Base-by-base conservation (phyloP, 176 grass and related monocot genomes). In the Carex kokanica region DNA sequence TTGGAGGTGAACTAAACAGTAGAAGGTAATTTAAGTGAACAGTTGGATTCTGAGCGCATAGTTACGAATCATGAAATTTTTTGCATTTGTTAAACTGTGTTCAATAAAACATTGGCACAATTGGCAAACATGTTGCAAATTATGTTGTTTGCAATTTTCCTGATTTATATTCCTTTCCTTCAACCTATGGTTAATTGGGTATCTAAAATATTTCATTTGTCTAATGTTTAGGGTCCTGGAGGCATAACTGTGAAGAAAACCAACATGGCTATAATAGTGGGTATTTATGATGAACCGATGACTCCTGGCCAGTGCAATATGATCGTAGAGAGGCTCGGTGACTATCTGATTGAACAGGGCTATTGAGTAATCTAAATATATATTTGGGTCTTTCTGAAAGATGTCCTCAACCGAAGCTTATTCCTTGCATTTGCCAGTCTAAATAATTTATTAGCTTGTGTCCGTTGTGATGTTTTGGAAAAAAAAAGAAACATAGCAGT, bases 261-360 rank as follows among this genome's bases (percentile, higher is more conserved):
- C 0, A 31, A 0, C 34, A 20, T 87, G 86, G 40, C 91, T 41
- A 64, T 97, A 67, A 87, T 97, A 53, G 16, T 93, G 17, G 94
- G 94, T n/a, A 91, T 97, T 83, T 97, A 93, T 60, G 94, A 97
- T 9, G 94, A 97, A 77, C 94, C 94, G 55, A 93, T 97, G 94
- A 87, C 94, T 77, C 91, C 94, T 14, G 94, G 94, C 17, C 94
- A 93, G 79, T 97, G 94, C 91, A 97, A 97, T 34, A 86, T 97
- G 87, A 53, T 97, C 7, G 91, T 97, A 45, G 94, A 97, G 86
- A 97, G 94, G 94, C 91, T 97, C 2, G 94, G 94, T 2, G 94
- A 97, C 88, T 97, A 97, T 85, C 94, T 97, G 56, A 0, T 91
- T 55, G 94, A 97, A 9, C 94, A 97, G 91, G 56, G 61, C 25